Evolutionary conservation across 2,329 filamentous ascomycete genomes (phyloP).

Genomic region (Paecilomyces sp.): DNA sequence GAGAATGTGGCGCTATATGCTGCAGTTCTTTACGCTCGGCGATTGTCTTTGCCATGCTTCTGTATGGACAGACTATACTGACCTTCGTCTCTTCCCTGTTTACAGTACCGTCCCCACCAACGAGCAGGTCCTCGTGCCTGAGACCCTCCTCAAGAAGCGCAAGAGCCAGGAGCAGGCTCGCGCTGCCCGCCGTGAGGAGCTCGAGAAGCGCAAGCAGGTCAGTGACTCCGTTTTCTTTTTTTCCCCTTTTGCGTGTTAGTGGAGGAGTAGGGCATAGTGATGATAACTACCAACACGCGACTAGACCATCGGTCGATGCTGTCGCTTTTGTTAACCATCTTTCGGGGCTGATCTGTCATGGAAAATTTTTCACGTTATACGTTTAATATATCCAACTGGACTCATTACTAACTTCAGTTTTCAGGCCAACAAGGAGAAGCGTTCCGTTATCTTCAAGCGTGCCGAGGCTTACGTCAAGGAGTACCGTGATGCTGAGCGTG

Average conservation of each 20-base stretch:
- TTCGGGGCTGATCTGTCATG: conserved; percentile 63
- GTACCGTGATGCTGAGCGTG: conserved; percentile 96
- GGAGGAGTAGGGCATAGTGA: conserved; percentile 53
- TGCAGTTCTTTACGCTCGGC: conserved; percentile 86
- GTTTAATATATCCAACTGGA: conserved; percentile 4
- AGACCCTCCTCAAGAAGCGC: conserved; percentile 99
- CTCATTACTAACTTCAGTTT: conserved; percentile 20
- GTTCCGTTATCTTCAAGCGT: conserved; percentile 97
- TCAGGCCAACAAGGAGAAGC: conserved; percentile 98
- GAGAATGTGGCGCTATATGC: conserved; percentile 85
- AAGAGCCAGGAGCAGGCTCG: conserved; percentile 99
- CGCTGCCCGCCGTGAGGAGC: conserved; percentile 72
- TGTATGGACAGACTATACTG: conserved; percentile 75
- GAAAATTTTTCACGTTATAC: conserved; percentile 6
- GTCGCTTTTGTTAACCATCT: conserved; percentile 60
- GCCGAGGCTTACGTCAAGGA: conserved; percentile 99
- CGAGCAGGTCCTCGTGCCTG: conserved; percentile 93
- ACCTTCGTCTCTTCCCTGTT: conserved; percentile 29
- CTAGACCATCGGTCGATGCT: conserved; percentile 95
- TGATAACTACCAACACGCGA: conserved; percentile 82
- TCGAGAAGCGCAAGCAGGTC: conserved; percentile 87
- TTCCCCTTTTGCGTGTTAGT: conserved; percentile 21
- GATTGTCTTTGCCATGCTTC: conserved; percentile 57
- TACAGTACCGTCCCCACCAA: conserved; percentile 82
- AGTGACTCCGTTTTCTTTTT: conserved; percentile 32